Base-by-base conservation (phyloP, 2,329 filamentous ascomycete genomes). In the Arachnopeziza araneosa region DNA sequence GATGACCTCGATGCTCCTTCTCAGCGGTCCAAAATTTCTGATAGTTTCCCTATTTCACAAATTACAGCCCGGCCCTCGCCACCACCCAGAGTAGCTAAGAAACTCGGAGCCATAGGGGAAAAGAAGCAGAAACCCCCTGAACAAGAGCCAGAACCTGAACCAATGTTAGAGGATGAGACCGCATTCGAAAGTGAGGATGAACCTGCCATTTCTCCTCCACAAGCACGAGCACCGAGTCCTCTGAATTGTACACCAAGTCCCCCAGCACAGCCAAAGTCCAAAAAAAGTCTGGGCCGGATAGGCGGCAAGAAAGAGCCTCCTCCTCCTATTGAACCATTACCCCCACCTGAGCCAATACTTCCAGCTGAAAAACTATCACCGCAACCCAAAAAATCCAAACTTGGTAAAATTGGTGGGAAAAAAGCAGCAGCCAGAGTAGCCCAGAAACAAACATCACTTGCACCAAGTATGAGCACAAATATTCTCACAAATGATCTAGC, bases 1-100 rank as follows among this genome's bases (percentile, higher is more conserved):
- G 68, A 70, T 54, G 69, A 66, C 54, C 63, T 72, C 17, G 66
- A 70, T 54, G 67, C 50, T 7, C 62, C 65, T 8, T 70, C 70
- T 19, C 70, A 70, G 61, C 55, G 32, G 1, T 68, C 69, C 7
- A 67, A 63, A 52, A 61, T 72, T 9, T 64, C 66, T 14, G 68
- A 72, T 49, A 71, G 66, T 54, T 66, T 69, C 14, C 65, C 66
- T 4, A 24, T 55, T 19, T 67, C 67, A 10, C 66, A 62, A 53
- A 60, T 60, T 21, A 57, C 49, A 26, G 14, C 53, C 19, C 14
- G n/a, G 50, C 26, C 44, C 10, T 48, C 52, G 36, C 54, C 36
- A 12, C 53, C 57, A 49, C 23, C 58, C 19, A 64, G 64, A 24
- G 17, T 19, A 17, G 17, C 17, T 12, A 44, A 19, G 12, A 63